Conservation (phyloP, 2,329 filamentous ascomycete species). For the Geosmithia flava region DNA sequence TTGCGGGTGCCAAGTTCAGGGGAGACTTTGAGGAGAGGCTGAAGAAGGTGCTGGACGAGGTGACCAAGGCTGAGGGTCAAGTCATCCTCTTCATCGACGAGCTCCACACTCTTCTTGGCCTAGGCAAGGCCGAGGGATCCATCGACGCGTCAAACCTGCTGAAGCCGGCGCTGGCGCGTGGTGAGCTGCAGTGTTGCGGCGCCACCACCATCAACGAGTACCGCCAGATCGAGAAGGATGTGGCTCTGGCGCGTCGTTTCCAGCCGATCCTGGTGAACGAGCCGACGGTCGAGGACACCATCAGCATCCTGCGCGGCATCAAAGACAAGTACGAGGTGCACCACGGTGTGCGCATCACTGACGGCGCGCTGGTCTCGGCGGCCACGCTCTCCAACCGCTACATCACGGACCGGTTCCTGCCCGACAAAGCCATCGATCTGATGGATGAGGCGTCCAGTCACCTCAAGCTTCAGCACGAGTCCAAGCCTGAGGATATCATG, state of each 20-base stretch:
- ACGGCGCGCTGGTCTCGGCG: constrained; percentile 81
- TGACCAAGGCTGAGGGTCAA: constrained; percentile 75
- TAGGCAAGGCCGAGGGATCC: constrained; percentile 91
- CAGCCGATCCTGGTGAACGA: constrained; percentile 93
- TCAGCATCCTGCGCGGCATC: constrained; percentile 90
- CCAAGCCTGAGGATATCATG: constrained; percentile 90
- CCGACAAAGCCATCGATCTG: constrained; percentile 93
- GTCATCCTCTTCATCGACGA: constrained; percentile 96
- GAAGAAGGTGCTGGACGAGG: constrained; percentile 84
- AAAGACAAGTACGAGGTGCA: constrained; percentile 97
- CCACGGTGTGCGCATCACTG: constrained; percentile 89
- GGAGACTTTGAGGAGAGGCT: constrained; percentile 93
- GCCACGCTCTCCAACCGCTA: constrained; percentile 91
- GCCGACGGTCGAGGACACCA: constrained; percentile 80
- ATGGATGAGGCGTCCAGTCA: constrained; percentile 94
- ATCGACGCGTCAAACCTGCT: constrained; percentile 93
- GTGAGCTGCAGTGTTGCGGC: constrained; percentile 89
- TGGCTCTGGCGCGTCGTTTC: constrained; percentile 81
- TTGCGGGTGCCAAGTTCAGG: constrained; percentile 89
- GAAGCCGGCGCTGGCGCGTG: constrained; percentile 85
- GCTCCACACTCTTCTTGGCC: constrained; percentile 76
- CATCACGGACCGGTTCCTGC: constrained; percentile 89
- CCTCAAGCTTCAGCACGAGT: constrained; percentile 85
- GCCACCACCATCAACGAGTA: constrained; percentile 92
- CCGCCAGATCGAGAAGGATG: constrained; percentile 88